Percentiles rank a stretch among this genome's conserved stretches.
These are phyloP conservation scores for Harrya chromipes DNA, from an alignment of 768 basidiomycete species.

Conservation along the genomic window DNA sequence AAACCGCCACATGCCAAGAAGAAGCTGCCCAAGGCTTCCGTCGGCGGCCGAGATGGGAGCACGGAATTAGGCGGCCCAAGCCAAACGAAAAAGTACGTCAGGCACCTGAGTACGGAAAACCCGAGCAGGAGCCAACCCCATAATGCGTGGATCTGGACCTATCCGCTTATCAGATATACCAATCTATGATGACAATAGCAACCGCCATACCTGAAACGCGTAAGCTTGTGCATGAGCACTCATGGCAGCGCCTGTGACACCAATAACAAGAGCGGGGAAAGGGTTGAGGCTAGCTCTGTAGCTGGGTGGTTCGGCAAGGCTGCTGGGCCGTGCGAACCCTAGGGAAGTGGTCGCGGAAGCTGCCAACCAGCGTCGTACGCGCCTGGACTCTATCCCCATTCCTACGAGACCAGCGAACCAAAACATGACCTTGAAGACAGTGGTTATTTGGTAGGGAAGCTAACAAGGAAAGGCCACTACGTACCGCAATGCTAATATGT, in stretches of 20 bases:
- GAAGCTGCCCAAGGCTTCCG: conserved; percentile 86
- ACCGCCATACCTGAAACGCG: conserved; percentile 65
- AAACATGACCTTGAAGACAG: conserved; percentile 67
- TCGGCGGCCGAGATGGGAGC: conserved; percentile 91
- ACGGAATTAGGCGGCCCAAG: conserved; percentile 76
- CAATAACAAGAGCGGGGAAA: conserved; percentile 89
- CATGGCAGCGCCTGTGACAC: conserved; percentile 94
- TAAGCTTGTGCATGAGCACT: conserved; percentile 87
- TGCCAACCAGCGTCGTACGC: conserved; percentile 71
- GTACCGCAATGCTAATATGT: conserved; percentile 89
- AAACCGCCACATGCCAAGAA: conserved; percentile 86
- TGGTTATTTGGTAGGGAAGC: background rate
- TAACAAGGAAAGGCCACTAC: conserved; percentile 15
- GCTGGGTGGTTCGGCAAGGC: conserved; percentile 62
- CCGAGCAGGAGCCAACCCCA: conserved; percentile 88
- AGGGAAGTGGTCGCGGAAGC: conserved; percentile 46
- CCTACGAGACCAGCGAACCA: conserved; percentile 91
- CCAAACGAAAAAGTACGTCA: conserved; percentile 97
- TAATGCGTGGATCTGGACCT: conserved; percentile 86
- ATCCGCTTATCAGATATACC: conserved; percentile 7
- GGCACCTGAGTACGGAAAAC: conserved; percentile 73
- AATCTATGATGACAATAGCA: background rate
- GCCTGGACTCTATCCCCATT: conserved; percentile 83
- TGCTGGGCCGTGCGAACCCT: conserved; percentile 19
- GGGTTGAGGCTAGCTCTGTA: conserved; percentile 84